Evolutionary conservation across 768 basidiomycete genomes (phyloP), one percentile per base, ranked within the genome.

Genomic region (Russula sp.): DNA sequence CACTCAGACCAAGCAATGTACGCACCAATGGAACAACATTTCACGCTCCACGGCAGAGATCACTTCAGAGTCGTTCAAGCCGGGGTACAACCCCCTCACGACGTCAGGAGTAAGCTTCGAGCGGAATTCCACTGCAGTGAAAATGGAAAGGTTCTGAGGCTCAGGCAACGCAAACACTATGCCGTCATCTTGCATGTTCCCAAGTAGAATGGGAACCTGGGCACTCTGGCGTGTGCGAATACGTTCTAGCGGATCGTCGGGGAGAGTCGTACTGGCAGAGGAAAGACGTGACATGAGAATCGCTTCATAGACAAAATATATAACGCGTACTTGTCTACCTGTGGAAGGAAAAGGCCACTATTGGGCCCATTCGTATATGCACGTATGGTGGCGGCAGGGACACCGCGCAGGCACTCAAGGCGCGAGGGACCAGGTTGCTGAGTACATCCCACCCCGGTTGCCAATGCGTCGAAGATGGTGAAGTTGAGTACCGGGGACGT

Each of bases 391-490:
- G 42, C 18, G 10, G 68, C 66, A 7, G 70, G 59, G 9, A 72
- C 61, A 7, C 41, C 35, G 36, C 65, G 68, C 2, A 71, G 64
- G 50, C 71, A 72, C 6, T 66, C 41, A 3, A 70, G 58, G 14
- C 71, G 56, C 22, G 18, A 46, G 0, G 68, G 13, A 8, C 70
- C 71, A 13, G 69, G 61, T 2, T 52, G 16, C 36, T 69, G 61
- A 0, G 14, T 51, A 51, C 71, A 71, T 36, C 65, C 63, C n/a
- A 61, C n/a, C 3, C 55, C 55, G 16, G 14, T 39, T 11, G 60
- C 47, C 6, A 61, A 61, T n/a, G 36, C 60, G 13, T 61, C 25
- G 48, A 61, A 57, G 16, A 2, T 41, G 2, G 53, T 34, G 25
- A 56, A 57, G 32, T 61, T 35, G 7, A 43, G 55, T 34, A 5